A percentile compares a stretch with the other conserved stretches of the same genome.
These are phyloP conservation scores for Quercus wislizeni DNA, from an alignment of 306 rosid species.

Conservation along the genomic window DNA sequence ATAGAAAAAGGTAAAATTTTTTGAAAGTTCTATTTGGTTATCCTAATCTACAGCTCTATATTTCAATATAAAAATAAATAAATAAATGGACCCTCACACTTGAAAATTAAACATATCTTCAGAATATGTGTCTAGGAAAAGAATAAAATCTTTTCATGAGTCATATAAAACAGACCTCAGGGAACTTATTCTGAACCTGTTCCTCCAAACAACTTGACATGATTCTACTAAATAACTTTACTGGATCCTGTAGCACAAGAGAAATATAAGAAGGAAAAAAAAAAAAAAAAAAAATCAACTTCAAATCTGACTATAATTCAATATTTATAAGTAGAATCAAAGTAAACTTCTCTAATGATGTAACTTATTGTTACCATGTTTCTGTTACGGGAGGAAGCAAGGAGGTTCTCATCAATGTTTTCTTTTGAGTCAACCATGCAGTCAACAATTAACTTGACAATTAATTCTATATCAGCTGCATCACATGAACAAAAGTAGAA, in stretches of 20 bases:
- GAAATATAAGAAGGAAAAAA: background rate
- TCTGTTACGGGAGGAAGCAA: conserved; percentile 47
- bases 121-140: background rate
- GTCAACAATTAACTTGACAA: conserved; percentile 60
- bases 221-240: conserved; percentile 42
- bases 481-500: conserved; percentile 11
- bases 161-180: conserved; percentile 59
- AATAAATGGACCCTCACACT: background rate
- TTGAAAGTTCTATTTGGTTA: background rate
- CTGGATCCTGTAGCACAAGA: conserved; percentile 52
- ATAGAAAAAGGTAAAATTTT: background rate
- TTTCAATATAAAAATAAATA: background rate
- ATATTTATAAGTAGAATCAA: background rate
- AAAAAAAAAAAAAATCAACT: background rate
- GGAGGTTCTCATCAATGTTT: conserved; percentile 62
- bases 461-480: conserved; percentile 46
- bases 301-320: background rate
- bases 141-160: background rate
- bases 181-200: conserved; percentile 40
- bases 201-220: conserved; percentile 56
- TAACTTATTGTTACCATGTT: conserved; percentile 36
- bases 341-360: background rate
- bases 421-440: conserved; percentile 64
- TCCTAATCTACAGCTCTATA: background rate
- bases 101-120: background rate